Evolutionary conservation across 2,329 filamentous ascomycete species (phyloP), one percentile per base, ranked within the genome.

Genomic region (Neonectria magnoliae): DNA sequence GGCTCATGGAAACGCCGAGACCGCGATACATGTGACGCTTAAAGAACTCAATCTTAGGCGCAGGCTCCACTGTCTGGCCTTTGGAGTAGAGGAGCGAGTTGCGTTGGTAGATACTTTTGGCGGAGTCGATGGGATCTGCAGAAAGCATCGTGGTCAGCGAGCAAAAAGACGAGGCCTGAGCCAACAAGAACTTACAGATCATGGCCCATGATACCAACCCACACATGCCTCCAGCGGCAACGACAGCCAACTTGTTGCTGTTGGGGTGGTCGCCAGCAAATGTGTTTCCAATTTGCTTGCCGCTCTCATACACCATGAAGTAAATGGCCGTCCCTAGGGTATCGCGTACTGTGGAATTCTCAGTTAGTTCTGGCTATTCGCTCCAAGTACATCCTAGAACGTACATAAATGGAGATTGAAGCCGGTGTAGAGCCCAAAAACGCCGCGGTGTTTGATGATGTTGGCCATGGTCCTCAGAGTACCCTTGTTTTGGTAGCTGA

Each of bases 301-400:
- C 88, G 76, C 91, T 94, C 79, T 97, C 93, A 77, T 97, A 97
- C 31, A 93, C 94, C 81, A 92, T 93, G 76, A 97, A 97, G 78
- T 97, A 97, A 62, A 95, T 93, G 31, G 89, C 88, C 1, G 93
- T 97, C 58, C 93, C 93, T 65, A 96, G 83, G 1, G 92, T 94
- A 79, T 97, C 93, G 65, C 93, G 88, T 73, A 94, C 92, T 93
- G 41, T 41, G 33, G 61, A 29, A 22, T n/a, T 20, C 27, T 68
- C 50, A 58, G 63, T 74, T 61, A 70, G 63, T 38, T 33, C 50
- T 13, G 41, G 18, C 38, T 42, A 16, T 27, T 14, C 18, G 7
- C 13, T n/a, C 14, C 11, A 22, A 27, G 11, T 27, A 4, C 13
- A 31, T 14, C 7, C 38, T 18, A n/a, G 36, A 63, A 80, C 91